Evolutionary conservation across 495 filamentous ascomycete species (phyloP), one percentile per base, ranked within the genome.

Genomic region (Penicillium cataractarum): DNA sequence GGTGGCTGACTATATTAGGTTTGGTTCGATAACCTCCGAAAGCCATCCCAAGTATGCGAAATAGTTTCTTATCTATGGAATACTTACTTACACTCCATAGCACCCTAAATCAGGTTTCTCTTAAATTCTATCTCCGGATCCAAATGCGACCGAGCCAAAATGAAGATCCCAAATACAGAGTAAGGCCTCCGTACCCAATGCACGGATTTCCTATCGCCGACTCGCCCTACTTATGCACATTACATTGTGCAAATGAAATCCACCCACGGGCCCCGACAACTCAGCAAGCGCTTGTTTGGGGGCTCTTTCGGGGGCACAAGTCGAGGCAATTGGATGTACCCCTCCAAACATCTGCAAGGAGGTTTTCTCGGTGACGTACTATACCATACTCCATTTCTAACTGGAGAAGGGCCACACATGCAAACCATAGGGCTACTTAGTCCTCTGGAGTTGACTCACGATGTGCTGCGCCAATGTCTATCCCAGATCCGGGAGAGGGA

Each of bases 271-370:
- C 40, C 40, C 19, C n/a, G 17, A 22, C 40, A 44, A 46, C 42
- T 46, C 42, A 46, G 21, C 46, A 13, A 50, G 24, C 46, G 24
- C 24, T 29, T 50, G 46, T 24, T 10, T 10, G 33, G 33, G 9
- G 33, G 33, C 4, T 12, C 33, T 35, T 35, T 8, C 7, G 44
- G 8, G 19, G 39, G 42, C 6, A 21, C 6, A 7, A 24, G 13
- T 46, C 3, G 9, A 46, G 46, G 24, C 46, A 29, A 50, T 50
- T 42, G 22, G 21, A 29, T 26, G 7, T 56, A 8, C 26, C 44
- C 57, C 32, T 33, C 39, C 55, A 42, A n/a, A 21, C 40, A 58
- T 61, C 51, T 67, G 65, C 65, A 67, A 63, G 64, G 64, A 59
- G 33, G 33, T 24, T 21, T 19, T 24, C 22, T 26, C 9, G 3